phyloP scores from a whole-genome alignment of 768 basidiomycete genomes.

The Trametes punicea region DNA sequence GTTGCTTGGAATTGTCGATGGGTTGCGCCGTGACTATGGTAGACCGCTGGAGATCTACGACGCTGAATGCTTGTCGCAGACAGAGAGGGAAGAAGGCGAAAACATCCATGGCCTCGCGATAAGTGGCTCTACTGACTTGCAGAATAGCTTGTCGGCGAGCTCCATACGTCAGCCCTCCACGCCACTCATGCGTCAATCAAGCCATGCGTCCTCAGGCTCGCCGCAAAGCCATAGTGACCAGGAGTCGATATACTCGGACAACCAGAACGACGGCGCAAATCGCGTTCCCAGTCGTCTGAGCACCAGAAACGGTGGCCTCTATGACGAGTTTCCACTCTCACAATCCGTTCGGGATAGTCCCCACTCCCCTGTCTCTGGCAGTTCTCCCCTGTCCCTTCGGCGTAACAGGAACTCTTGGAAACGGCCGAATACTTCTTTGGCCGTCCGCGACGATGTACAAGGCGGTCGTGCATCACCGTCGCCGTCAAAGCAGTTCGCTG shows the following conservation, averaged over 20 bases:
- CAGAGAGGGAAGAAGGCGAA: conserved; percentile 18
- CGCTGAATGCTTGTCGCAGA: not conserved
- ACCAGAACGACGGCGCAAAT: not conserved
- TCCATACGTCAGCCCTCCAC: not conserved
- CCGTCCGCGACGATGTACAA: not conserved
- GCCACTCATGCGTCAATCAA: not conserved
- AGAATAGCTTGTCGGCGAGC: not conserved
- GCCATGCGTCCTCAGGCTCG: too few relatives aligned
- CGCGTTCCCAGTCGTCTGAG: not conserved
- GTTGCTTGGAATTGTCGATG: conserved; percentile 36
- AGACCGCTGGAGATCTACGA: not conserved
- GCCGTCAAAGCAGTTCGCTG: not conserved
- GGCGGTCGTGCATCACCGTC: not conserved
- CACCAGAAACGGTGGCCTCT: not conserved
- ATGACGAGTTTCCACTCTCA: not conserved
- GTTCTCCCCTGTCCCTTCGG: conserved; percentile 1
- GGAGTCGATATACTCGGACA: conserved; percentile 16
- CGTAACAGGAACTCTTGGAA: conserved; percentile 4
- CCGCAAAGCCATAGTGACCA: conserved; percentile 2
- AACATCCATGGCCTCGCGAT: conserved; percentile 33
- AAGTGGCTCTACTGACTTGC: conserved; percentile 30
- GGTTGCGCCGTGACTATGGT: conserved; percentile 26
- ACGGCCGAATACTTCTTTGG: not conserved
- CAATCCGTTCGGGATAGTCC: not conserved
- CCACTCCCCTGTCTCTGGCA: not conserved